Base-by-base conservation (phyloP, 768 basidiomycete species). In the Termitomyces sp. region DNA sequence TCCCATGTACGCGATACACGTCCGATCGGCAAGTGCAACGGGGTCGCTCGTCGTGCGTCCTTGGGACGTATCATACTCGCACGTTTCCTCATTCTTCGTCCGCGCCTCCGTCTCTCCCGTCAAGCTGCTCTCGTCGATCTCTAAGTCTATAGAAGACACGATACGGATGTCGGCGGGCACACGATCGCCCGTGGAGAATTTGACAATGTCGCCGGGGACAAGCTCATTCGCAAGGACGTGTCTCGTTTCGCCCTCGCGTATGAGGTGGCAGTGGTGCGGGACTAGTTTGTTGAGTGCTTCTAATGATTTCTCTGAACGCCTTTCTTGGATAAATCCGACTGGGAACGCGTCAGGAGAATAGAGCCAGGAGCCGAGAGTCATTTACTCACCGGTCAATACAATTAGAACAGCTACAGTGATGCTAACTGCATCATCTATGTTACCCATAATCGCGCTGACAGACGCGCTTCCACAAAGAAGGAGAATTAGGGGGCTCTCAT, bases 281-380 rank as follows among this genome's bases (percentile, higher is more conserved):
- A 98, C 95, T 42, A 98, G 88, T 72, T 95, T 97, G 76, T 95
- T 97, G 34, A 98, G 79, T 0, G 95, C 93, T 72, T 97, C 94
- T 27, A 98, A 77, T 59, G 91, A 93, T 74, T 97, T 87, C 69
- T 98, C 95, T 1, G 96, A 98, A 33, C 95, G 82, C 60, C 90
- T 86, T 71, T 98, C 95, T 72, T 98, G 95, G 32, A 98, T 86
- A 67, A 98, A 98, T 10, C 93, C 96, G 61, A 98, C 95, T 82
- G 60, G 13, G 46, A 24, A 40, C 16, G 39, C 9, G 46, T 58
- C 18, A 33, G 42, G 10, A 14, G 5, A 36, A 18, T 12, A 9
- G 18, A 46, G 22, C 16, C 4, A 45, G 34, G 26, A 13, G 49
- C 14, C 13, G 18, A 27, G 43, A 3, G 7, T 30, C 34, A 45